Conservation (phyloP, 1,284 basidiomycete species). For the Ceratobasidium theobromae region DNA sequence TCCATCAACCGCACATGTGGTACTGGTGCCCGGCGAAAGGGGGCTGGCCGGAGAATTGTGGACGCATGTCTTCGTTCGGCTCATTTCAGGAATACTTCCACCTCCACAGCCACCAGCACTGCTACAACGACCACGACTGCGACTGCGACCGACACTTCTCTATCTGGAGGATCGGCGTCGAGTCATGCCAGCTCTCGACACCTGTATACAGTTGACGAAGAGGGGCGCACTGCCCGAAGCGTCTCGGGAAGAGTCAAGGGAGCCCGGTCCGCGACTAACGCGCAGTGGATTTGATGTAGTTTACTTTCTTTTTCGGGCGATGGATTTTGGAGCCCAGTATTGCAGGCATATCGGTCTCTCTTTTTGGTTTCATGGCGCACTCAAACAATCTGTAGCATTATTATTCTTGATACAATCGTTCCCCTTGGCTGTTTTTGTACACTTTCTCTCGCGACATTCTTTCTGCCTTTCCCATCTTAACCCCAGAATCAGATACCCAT, state of each 20-base stretch:
- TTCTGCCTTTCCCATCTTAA: conserved; percentile 8
- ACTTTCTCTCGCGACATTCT: conserved; percentile 5
- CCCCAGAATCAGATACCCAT: background rate
- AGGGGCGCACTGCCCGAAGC: background rate
- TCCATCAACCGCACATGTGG: conserved; percentile 23
- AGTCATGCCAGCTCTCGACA: conserved; percentile 2
- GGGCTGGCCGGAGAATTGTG: conserved; percentile 17
- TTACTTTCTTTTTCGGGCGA: conserved; percentile 1
- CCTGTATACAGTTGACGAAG: background rate
- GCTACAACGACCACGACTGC: background rate
- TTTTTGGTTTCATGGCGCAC: background rate
- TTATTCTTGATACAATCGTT: conserved; percentile 17
- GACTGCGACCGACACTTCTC: background rate
- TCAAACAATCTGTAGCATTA: conserved; percentile 6
- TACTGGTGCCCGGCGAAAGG: conserved; percentile 13
- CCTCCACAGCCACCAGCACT: conserved; percentile 12
- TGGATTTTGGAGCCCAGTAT: conserved; percentile 15
- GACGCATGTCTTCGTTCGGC: conserved; percentile 18
- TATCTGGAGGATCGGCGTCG: background rate
- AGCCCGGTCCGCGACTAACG: conserved; percentile 9
- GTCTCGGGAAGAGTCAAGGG: background rate
- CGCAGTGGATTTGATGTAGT: conserved; percentile 18
- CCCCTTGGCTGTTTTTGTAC: conserved; percentile 8
- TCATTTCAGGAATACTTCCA: conserved; percentile 16
- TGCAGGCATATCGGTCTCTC: conserved; percentile 22